Base-by-base conservation (phyloP, 2,329 filamentous ascomycete species). In the Arthrobotrys pseudoclavata region DNA sequence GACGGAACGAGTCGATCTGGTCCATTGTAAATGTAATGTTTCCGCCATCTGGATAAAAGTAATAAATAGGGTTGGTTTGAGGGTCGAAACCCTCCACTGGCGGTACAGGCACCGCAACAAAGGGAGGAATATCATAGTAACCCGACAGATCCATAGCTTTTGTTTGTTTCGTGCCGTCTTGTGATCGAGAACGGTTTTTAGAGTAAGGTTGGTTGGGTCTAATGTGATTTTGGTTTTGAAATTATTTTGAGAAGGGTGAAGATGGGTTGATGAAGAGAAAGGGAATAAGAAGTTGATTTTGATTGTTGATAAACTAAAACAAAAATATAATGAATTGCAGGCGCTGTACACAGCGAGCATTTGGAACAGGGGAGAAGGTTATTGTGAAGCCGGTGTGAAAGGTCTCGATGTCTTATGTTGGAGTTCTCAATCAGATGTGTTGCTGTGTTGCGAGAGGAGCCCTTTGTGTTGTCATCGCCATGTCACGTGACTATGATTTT, bases 21-120 rank as follows among this genome's bases (percentile, higher is more conserved):
- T 45, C 55, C 26, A 81, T 60, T n/a, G 75, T 64, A 29, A 81
- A 72, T n/a, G 79, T 79, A 57, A 80, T 60, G 13, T 79, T 79
- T 3, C 62, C 69, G 0, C 79, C 81, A 63, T 81, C 80, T 2
- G 74, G 74, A 18, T 72, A 79, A 18, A 80, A 66, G 37, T 22
- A 77, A 10, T 48, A 10, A 10, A 61, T 42, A 13, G 60, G 74
- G 26, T 77, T 77, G 7, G 40, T 34, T 29, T 77, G 50, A 9
- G 74, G 74, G 47, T 77, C 42, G 18, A 70, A 77, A 9, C 15
- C 15, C 37, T 55, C 13, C 0, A 37, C 24, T 2, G 67, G 47
- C 3, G 74, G 74, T 48, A 77, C 18, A 2, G 61, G 47, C 6
- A 77, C 34, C n/a, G 45, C 34, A 12, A 57, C 29, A n/a, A 68